Evolutionary conservation across 2,329 filamentous ascomycete species (phyloP).

Genomic region (Ceratocystis eucalypticola): DNA sequence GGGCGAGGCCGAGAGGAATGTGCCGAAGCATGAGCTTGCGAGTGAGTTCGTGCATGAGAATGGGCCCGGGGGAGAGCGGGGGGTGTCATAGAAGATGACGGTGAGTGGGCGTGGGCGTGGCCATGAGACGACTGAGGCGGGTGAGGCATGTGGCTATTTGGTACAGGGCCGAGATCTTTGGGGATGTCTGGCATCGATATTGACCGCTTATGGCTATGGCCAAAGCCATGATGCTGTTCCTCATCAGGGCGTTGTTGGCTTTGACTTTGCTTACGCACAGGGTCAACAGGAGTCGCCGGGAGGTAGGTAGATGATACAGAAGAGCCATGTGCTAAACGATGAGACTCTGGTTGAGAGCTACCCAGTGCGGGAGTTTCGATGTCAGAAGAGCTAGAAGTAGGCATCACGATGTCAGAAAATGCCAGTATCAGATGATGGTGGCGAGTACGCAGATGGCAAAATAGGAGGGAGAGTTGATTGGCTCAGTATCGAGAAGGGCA

Average conservation of each 20-base stretch:
- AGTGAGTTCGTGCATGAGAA: neutral
- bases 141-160: neutral
- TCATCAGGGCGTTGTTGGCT: conserved; percentile 5
- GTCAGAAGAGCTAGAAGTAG: conserved; percentile 13
- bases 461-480: neutral
- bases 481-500: neutral
- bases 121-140: neutral
- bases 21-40: neutral
- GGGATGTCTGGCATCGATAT: conserved; percentile 17
- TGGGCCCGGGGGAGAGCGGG: neutral
- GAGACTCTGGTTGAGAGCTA: conserved; percentile 7
- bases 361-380: conserved; percentile 11
- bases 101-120: neutral
- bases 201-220: conserved; percentile 18
- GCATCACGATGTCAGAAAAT: conserved; percentile 5
- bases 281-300: neutral
- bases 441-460: neutral
- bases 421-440: neutral
- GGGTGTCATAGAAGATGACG: neutral
- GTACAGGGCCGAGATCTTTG: conserved; percentile 14
- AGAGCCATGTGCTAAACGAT: neutral
- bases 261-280: conserved; percentile 12
- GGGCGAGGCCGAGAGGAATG: conserved; percentile 5
- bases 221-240: conserved; percentile 13
- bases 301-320: conserved; percentile 11